Conservation (phyloP, 2,329 filamentous ascomycete genomes). For the Aspergillus texensis region DNA sequence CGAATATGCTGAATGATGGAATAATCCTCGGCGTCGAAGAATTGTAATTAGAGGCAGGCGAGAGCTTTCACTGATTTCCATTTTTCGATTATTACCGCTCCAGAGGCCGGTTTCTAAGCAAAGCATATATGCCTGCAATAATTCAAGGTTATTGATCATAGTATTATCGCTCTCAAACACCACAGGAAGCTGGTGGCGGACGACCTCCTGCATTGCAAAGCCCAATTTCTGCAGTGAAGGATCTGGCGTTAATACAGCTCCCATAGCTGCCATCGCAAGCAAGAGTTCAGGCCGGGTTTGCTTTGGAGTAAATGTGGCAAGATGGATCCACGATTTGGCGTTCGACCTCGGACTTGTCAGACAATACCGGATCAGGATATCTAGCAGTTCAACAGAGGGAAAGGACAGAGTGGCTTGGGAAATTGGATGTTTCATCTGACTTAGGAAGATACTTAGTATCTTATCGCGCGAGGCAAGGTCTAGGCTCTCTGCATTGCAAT, state of each 20-base stretch:
- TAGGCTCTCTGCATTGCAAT: background rate
- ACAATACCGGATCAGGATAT: background rate
- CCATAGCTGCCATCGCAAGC: constrained; percentile 37
- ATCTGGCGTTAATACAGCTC: constrained; percentile 38
- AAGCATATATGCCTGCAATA: constrained; percentile 40
- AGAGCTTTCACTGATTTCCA: constrained; percentile 46
- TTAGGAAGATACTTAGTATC: background rate
- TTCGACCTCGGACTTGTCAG: background rate
- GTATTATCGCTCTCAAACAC: constrained; percentile 41
- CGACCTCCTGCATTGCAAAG: constrained; percentile 42
- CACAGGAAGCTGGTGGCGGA: constrained; percentile 25
- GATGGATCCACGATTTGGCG: constrained; percentile 27
- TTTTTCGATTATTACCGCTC: constrained; percentile 43
- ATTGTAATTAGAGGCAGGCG: constrained; percentile 42
- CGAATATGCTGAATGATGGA: constrained; percentile 26
- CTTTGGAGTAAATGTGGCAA: constrained; percentile 35
- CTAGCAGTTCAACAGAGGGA: background rate
- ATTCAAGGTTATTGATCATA: constrained; percentile 33
- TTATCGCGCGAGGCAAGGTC: background rate
- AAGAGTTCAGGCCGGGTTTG: constrained; percentile 36
- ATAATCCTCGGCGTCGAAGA: constrained; percentile 37
- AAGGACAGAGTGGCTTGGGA: background rate
- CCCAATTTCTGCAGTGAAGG: constrained; percentile 39
- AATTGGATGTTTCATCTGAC: background rate
- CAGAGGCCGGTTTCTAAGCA: constrained; percentile 39